A percentile compares a stretch with the other conserved stretches of the same genome.
phyloP scores from a whole-genome alignment of 495 filamentous ascomycete genomes.

The Hapsidospora chrysogenum region DNA sequence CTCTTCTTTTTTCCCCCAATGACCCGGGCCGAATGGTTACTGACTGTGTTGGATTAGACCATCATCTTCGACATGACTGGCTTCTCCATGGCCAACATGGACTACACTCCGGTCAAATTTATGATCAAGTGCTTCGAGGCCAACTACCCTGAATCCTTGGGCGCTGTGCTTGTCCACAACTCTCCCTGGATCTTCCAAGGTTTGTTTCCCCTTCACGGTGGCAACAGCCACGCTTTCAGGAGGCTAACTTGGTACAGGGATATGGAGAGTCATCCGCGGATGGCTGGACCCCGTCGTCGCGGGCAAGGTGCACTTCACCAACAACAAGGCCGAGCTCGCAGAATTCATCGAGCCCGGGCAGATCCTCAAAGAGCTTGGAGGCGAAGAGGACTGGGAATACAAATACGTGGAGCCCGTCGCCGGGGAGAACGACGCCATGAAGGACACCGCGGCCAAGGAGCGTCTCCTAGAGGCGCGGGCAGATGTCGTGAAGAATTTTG shows the following conservation, averaged over 20 bases:
- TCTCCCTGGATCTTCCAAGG: constrained; percentile 93
- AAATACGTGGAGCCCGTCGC: constrained; percentile 56
- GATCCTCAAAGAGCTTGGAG: constrained; percentile 68
- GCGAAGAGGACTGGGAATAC: constrained; percentile 69
- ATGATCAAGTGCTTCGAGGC: constrained; percentile 99
- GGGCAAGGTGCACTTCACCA: constrained; percentile 87
- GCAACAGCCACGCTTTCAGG: too few species aligned
- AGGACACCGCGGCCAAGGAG: constrained; percentile 45
- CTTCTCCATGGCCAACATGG: constrained; percentile 92
- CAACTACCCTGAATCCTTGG: constrained; percentile 89
- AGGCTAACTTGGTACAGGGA: too few species aligned
- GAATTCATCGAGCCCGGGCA: constrained; percentile 52
- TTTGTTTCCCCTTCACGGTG: too few species aligned
- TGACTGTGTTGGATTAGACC: constrained; percentile 26
- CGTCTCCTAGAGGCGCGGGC: constrained; percentile 41
- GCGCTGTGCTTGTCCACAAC: constrained; percentile 89
- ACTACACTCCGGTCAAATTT: constrained; percentile 93
- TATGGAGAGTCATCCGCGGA: constrained; percentile 81
- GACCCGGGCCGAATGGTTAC: background rate
- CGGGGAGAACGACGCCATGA: constrained; percentile 57
- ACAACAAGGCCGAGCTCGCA: constrained; percentile 60
- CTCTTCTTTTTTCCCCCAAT: too few species aligned
- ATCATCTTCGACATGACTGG: constrained; percentile 92
- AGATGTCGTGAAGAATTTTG: constrained; percentile 47
- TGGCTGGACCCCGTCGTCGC: constrained; percentile 98